phyloP scores from a whole-genome alignment of 2,329 filamentous ascomycete species.

The Exophiala sp. region DNA sequence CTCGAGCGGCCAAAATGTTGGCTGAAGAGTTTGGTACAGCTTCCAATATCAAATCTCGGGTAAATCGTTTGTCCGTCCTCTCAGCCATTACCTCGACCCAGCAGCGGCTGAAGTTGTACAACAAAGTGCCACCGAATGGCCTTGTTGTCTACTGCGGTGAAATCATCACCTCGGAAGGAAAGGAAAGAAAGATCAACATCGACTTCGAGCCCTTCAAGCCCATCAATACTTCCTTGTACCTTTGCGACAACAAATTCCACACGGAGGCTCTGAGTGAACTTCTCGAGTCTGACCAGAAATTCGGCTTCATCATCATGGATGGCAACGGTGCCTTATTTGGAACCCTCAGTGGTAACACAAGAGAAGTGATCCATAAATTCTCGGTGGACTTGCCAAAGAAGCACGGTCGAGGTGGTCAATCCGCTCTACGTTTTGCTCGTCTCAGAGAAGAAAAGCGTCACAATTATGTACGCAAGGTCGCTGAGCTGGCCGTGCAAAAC shows the following conservation, averaged over 20 bases:
- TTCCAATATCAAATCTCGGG: constrained; percentile 98
- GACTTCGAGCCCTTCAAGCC: constrained; percentile 99
- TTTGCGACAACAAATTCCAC: constrained; percentile 99
- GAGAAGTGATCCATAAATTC: constrained; percentile 96
- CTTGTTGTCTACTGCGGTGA: constrained; percentile 99
- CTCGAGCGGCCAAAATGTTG: constrained; percentile 96
- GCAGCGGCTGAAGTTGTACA: constrained; percentile 97
- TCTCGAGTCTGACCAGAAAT: constrained; percentile 97
- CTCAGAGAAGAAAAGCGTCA: constrained; percentile 98
- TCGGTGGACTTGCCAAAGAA: constrained; percentile 98
- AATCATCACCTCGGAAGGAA: constrained; percentile 98
- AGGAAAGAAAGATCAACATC: constrained; percentile 99
- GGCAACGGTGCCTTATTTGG: constrained; percentile 97
- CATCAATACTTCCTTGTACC: constrained; percentile 98
- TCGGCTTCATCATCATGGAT: constrained; percentile 99
- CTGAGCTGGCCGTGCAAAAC: constrained; percentile 95
- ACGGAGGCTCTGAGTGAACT: constrained; percentile 95
- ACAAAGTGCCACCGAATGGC: constrained; percentile 96
- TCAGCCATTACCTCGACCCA: constrained; percentile 98
- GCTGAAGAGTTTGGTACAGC: constrained; percentile 99
- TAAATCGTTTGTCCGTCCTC: constrained; percentile 95
- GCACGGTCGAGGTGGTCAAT: constrained; percentile 99
- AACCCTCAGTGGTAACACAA: constrained; percentile 92
- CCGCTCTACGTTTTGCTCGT: constrained; percentile 97
- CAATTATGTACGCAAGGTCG: constrained; percentile 99